Conservation (phyloP, 345 rosid species). For the Aquilaria yunnanensis region DNA sequence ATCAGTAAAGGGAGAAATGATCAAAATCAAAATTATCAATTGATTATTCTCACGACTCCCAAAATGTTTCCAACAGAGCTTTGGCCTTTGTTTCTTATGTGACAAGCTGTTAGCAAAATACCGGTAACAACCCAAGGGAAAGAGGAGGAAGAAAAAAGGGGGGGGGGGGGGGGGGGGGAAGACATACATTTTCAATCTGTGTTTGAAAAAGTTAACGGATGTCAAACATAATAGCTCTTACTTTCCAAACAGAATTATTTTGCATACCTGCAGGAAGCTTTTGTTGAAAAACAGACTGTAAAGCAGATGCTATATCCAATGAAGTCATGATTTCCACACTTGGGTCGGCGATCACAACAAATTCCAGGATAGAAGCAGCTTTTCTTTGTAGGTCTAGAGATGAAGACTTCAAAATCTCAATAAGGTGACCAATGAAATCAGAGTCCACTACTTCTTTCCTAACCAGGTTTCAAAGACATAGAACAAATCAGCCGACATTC, state of each 20-base stretch:
- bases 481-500: conserved; percentile 14
- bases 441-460: conserved; percentile 49
- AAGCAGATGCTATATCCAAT: conserved; percentile 45
- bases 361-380: conserved; percentile 67
- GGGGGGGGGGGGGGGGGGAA: no score
- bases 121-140: no score
- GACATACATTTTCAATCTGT: no score
- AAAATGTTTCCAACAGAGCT: no score
- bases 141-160: no score
- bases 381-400: conserved; percentile 57
- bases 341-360: conserved; percentile 33
- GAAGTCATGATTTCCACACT: conserved; percentile 38
- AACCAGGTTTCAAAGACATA: conserved; percentile 17
- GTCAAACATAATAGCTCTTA: no score
- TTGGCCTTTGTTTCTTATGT: no score
- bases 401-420: conserved; percentile 52
- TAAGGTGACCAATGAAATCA: conserved; percentile 44
- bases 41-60: no score
- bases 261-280: conserved; percentile 47
- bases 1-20: background rate
- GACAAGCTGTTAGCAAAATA: no score
- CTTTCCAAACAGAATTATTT: background rate
- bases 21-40: background rate
- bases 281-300: conserved; percentile 55
- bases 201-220: no score